Evolutionary conservation across 2,329 filamentous ascomycete species (phyloP).

Genomic region (Tolypocladium tropicale): DNA sequence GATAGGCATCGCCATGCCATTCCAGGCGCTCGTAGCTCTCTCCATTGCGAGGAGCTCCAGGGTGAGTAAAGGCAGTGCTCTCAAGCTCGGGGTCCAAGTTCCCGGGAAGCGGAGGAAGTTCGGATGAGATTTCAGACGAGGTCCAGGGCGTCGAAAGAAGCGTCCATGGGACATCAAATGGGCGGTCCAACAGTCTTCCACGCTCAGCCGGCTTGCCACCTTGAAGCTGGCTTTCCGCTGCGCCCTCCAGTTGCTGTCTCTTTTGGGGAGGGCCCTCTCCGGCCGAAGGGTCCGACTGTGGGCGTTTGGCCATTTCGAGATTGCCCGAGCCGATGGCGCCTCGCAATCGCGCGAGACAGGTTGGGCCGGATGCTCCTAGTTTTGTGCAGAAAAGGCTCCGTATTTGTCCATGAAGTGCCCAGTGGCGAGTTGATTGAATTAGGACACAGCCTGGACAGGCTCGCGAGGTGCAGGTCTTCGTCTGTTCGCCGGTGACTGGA

Average conservation of each 20-base stretch:
- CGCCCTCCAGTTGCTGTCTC: background rate
- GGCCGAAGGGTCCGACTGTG: constrained; percentile 1
- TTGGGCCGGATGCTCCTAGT: background rate
- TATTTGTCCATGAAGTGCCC: background rate
- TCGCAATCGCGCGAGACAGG: too few relatives aligned
- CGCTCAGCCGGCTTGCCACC: background rate
- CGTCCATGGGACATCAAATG: background rate
- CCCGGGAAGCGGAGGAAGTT: constrained; percentile 48
- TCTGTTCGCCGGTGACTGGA: too few relatives aligned
- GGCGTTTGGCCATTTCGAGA: constrained; percentile 27
- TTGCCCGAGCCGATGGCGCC: background rate
- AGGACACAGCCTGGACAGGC: background rate
- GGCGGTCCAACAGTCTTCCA: background rate
- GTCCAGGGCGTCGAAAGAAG: constrained; percentile 34
- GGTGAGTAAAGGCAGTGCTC: constrained; percentile 57
- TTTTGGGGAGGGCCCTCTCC: constrained; percentile 2
- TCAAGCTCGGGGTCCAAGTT: constrained; percentile 51
- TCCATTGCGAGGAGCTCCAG: constrained; percentile 26
- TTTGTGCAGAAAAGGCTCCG: background rate
- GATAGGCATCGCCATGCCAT: constrained; percentile 79
- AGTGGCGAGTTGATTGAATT: background rate
- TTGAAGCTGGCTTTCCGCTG: background rate
- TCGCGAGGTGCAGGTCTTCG: background rate
- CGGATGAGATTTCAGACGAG: constrained; percentile 34
- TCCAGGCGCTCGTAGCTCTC: constrained; percentile 70